phyloP scores from a whole-genome alignment of 805 yeast genomes.

The Metschnikowia kunwiensis region DNA sequence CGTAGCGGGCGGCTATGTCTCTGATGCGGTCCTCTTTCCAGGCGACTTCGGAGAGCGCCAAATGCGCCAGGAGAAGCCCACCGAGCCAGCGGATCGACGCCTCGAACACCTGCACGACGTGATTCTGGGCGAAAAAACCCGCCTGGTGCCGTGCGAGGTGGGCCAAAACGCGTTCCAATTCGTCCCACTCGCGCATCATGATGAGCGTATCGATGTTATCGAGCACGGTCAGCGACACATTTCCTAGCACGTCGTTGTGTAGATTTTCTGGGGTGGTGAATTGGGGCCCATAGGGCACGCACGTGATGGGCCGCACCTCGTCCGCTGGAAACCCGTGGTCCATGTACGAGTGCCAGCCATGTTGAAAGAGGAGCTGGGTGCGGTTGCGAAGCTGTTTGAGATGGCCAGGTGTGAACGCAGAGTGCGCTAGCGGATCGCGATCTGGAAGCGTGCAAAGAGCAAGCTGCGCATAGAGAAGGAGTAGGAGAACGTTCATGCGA shows the following conservation, averaged over 20 bases:
- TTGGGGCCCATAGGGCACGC: slow-evolving; percentile 68
- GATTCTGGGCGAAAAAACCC: slow-evolving; percentile 54
- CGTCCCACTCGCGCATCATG: slow-evolving; percentile 60
- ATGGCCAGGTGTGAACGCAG: slow-evolving; percentile 40
- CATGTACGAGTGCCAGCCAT: slow-evolving; percentile 73
- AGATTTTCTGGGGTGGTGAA: slow-evolving; percentile 49
- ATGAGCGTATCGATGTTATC: slow-evolving; percentile 81
- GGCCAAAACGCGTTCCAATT: slow-evolving; percentile 39
- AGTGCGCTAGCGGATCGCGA: slow-evolving; percentile 10
- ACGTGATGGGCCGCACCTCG: slow-evolving; percentile 72
- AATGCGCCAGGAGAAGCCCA: slow-evolving; percentile 74
- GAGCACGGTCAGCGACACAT: slow-evolving; percentile 70
- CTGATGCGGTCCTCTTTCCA: slow-evolving; percentile 4
- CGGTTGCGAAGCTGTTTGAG: slow-evolving; percentile 36
- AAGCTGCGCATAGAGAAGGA: slow-evolving; percentile 1
- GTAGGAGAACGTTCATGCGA: background rate
- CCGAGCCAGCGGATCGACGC: slow-evolving; percentile 80
- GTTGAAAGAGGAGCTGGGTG: slow-evolving; percentile 59
- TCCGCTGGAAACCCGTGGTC: slow-evolving; percentile 74
- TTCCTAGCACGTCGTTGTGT: slow-evolving; percentile 82
- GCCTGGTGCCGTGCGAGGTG: slow-evolving; percentile 38
- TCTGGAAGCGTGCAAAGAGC: slow-evolving; percentile 1
- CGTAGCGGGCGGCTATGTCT: slow-evolving; percentile 42
- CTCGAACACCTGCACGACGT: slow-evolving; percentile 86
- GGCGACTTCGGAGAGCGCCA: slow-evolving; percentile 37